These are phyloP conservation scores for Theobroma grandiflorum DNA, from an alignment of 441 rosid species.

Conservation along the genomic window DNA sequence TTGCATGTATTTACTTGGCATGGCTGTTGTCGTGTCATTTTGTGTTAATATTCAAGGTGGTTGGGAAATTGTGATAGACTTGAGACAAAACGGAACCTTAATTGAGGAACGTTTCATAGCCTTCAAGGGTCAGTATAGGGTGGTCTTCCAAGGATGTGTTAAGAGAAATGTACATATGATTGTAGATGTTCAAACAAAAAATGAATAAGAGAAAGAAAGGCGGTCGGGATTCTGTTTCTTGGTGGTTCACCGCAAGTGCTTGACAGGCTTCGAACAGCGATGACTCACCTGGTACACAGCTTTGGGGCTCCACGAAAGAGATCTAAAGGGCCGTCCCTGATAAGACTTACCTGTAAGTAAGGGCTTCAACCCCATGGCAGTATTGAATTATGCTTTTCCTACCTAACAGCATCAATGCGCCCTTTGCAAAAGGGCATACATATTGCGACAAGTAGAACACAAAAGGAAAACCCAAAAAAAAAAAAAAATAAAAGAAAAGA, in stretches of 20 bases:
- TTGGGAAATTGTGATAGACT: not conserved
- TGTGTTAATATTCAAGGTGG: not conserved
- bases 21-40: not conserved
- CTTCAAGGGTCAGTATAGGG: not conserved
- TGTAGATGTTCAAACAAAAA: not conserved
- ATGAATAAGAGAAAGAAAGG: not conserved
- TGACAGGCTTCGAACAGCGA: not conserved
- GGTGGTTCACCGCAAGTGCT: not conserved
- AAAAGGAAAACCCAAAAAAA: not conserved
- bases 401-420: constrained; percentile 27
- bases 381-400: constrained; percentile 14
- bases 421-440: constrained; percentile 6
- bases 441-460: constrained; percentile 4
- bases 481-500: not conserved
- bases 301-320: not conserved
- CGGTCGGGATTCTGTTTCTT: not conserved
- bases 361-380: not conserved
- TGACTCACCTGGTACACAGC: constrained; percentile 12
- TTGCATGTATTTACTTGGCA: not conserved
- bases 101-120: not conserved
- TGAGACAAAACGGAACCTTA: not conserved
- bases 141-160: not conserved
- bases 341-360: not conserved
- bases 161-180: not conserved
- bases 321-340: not conserved